A percentile compares a stretch with the other conserved stretches of the same genome.
phyloP scores from a whole-genome alignment of 805 yeast species.

The Starmerella khaoyaiensis region DNA sequence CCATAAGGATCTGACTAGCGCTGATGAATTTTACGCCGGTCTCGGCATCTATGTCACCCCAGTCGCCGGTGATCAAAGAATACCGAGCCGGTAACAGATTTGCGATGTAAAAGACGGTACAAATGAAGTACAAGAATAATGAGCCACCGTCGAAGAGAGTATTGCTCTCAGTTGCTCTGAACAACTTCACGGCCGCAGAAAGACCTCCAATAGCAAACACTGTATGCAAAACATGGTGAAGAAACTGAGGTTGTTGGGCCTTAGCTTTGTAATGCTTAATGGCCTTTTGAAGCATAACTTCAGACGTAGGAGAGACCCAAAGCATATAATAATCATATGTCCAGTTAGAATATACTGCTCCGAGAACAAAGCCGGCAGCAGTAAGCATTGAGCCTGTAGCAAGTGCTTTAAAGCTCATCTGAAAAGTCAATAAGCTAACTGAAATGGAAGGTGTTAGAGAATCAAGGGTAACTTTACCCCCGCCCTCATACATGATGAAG shows the following conservation, averaged over 20 bases:
- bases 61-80: conserved; percentile 54
- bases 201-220: conserved; percentile 52
- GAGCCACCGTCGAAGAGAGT: conserved; percentile 85
- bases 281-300: conserved; percentile 45
- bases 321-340: conserved; percentile 70
- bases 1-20: conserved; percentile 70
- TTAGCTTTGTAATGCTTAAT: conserved; percentile 61
- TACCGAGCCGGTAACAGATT: conserved; percentile 71
- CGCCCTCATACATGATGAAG: no score
- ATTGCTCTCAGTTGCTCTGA: conserved; percentile 75
- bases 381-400: conserved; percentile 21
- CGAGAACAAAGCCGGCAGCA: conserved; percentile 65
- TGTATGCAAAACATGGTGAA: conserved; percentile 50
- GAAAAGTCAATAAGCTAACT: no score
- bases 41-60: conserved; percentile 86
- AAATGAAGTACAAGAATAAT: conserved; percentile 56
- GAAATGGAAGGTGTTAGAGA: no score
- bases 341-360: conserved; percentile 63
- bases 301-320: conserved; percentile 44
- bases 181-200: conserved; percentile 65
- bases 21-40: conserved; percentile 88
- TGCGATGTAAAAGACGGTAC: conserved; percentile 68
- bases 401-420: conserved; percentile 26
- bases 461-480: no score
- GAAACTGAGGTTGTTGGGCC: conserved; percentile 48